Evolutionary conservation across 352 stramenopile species (phyloP).

Genomic region (Pythium scleroteichum): DNA sequence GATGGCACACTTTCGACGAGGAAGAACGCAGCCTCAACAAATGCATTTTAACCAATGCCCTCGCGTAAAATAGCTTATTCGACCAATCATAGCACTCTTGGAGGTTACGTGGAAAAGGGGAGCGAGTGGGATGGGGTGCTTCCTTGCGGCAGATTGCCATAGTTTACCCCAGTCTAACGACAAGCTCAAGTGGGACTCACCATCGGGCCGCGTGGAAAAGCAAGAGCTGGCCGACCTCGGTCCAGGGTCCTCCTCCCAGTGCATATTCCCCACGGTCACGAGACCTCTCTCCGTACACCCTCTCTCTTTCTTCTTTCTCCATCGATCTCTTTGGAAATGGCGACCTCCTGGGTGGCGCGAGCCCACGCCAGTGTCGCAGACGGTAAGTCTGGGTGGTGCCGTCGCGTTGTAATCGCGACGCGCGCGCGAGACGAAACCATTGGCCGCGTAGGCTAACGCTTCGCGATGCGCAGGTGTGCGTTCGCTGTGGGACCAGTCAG

Average conservation of each 20-base stretch:
- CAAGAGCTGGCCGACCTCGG: neutral
- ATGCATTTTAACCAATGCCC: no score
- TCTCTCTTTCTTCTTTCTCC: no score
- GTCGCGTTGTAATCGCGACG: conserved; percentile 5
- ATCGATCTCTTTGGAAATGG: neutral
- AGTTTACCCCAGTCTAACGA: neutral
- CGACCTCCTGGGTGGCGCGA: neutral
- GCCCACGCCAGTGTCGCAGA: conserved; percentile 4
- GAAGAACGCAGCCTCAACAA: no score
- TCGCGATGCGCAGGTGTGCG: neutral
- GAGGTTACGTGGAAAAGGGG: conserved; percentile 1
- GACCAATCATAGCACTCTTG: no score
- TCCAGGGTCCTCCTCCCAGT: neutral
- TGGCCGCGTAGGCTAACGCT: conserved; percentile 11
- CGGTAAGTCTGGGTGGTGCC: conserved; percentile 3
- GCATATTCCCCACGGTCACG: no score
- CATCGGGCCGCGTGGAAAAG: conserved; percentile 2
- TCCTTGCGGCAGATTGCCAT: neutral
- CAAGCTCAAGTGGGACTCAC: neutral
- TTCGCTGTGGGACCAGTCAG: conserved; percentile 8
- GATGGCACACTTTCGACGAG: no score
- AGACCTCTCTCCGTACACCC: neutral
- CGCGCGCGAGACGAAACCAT: no score
- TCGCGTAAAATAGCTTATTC: no score
- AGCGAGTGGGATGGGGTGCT: neutral